phyloP scores from a whole-genome alignment of 2,329 filamentous ascomycete species.

The Aspergillus intermedius region DNA sequence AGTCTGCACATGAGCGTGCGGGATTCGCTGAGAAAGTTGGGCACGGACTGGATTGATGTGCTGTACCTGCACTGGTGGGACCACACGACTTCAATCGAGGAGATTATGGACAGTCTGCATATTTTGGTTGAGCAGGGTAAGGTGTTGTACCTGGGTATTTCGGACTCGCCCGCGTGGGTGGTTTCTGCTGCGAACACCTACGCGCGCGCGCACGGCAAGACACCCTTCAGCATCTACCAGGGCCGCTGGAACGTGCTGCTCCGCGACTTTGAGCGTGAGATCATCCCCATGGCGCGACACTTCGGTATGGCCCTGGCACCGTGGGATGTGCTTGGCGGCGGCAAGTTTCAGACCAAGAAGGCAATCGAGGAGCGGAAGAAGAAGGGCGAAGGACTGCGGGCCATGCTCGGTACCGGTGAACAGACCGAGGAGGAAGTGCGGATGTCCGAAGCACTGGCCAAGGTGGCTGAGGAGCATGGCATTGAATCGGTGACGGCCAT shows the following conservation, averaged over 20 bases:
- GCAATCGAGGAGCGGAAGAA: slow-evolving; percentile 41
- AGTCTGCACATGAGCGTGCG: slow-evolving; percentile 39
- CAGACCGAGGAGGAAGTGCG: slow-evolving; percentile 46
- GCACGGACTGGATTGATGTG: slow-evolving; percentile 49
- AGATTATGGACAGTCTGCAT: slow-evolving; percentile 35
- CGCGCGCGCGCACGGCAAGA: slow-evolving; percentile 33
- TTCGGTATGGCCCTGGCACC: slow-evolving; percentile 47
- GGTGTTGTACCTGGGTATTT: slow-evolving; percentile 38
- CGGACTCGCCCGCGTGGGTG: slow-evolving; percentile 37
- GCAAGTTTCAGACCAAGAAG: slow-evolving; percentile 46
- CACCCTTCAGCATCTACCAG: slow-evolving; percentile 35
- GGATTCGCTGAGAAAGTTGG: slow-evolving; percentile 44
- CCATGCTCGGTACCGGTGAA: slow-evolving; percentile 32
- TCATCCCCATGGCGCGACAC: slow-evolving; percentile 36
- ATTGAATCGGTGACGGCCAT: slow-evolving; percentile 53
- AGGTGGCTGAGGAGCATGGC: slow-evolving; percentile 54
- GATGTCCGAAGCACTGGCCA: slow-evolving; percentile 53
- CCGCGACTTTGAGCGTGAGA: slow-evolving; percentile 37
- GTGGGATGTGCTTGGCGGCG: slow-evolving; percentile 54
- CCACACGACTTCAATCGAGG: slow-evolving; percentile 33
- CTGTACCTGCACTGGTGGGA: slow-evolving; percentile 54
- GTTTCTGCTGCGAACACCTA: slow-evolving; percentile 36
- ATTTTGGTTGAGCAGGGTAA: slow-evolving; percentile 34
- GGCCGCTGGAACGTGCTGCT: slow-evolving; percentile 35
- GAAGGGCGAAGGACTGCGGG: slow-evolving; percentile 37